A percentile compares a stretch with the other conserved stretches of the same genome.
Evolutionary conservation across 2,329 filamentous ascomycete genomes (phyloP).

Genomic region (Aspergillus terreus): DNA sequence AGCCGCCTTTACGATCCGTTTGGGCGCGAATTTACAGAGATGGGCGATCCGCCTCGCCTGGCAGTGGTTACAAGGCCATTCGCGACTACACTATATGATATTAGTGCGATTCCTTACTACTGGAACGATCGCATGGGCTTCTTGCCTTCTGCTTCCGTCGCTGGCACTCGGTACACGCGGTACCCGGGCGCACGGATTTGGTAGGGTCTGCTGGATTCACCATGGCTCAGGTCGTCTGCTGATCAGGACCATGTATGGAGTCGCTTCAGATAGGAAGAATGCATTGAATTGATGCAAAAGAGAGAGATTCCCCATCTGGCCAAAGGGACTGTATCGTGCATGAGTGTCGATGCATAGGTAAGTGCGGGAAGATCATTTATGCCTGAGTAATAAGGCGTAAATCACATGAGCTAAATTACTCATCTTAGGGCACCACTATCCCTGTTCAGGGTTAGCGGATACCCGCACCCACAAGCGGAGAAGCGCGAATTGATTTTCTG

Average conservation of each 20-base stretch:
- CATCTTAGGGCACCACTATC: constrained; percentile 23
- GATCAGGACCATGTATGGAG: too few species aligned
- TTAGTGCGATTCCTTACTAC: constrained; percentile 7
- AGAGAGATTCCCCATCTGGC: too few species aligned
- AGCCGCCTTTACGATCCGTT: constrained; percentile 19
- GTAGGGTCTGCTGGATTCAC: constrained; percentile 3
- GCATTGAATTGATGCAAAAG: too few species aligned
- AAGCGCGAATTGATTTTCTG: constrained; percentile 23
- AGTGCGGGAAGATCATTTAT: too few species aligned
- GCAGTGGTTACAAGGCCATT: constrained; percentile 53
- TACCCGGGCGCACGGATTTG: constrained; percentile 13
- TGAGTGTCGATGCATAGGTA: too few species aligned
- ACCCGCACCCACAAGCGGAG: constrained; percentile 39
- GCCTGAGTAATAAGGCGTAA: too few species aligned
- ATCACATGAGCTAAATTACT: not conserved
- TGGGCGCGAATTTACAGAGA: constrained; percentile 44
- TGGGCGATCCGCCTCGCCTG: constrained; percentile 47
- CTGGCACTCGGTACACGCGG: constrained; percentile 48
- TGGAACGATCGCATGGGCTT: not conserved
- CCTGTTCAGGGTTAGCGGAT: constrained; percentile 20
- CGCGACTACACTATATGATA: constrained; percentile 42
- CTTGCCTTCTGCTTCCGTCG: constrained; percentile 50
- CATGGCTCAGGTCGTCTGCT: constrained; percentile 1
- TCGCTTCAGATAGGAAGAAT: too few species aligned
- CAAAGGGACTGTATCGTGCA: too few species aligned